A percentile compares a stretch with the other conserved stretches of the same genome.
Evolutionary conservation across 2,329 filamentous ascomycete species (phyloP).

Genomic region (Celoporthe dispersa): DNA sequence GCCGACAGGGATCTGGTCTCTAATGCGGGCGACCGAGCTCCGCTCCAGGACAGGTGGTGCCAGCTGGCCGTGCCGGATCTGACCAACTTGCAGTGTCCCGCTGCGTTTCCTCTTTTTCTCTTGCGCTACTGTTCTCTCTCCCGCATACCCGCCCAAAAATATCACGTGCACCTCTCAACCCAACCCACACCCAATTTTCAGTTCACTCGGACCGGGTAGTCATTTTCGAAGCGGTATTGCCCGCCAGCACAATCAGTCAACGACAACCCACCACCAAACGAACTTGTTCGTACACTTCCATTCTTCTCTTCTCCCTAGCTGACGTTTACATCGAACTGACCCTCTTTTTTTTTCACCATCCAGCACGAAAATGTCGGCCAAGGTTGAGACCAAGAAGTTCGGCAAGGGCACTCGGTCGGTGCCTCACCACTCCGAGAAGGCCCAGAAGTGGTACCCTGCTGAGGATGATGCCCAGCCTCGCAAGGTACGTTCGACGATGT

Average conservation of each 20-base stretch:
- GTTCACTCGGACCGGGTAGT: conserved; percentile 7
- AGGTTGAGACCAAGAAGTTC: conserved; percentile 89
- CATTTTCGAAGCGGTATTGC: conserved; percentile 23
- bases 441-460: conserved; percentile 98
- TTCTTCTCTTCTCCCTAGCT: conserved; percentile 25
- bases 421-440: conserved; percentile 86
- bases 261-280: conserved; percentile 29
- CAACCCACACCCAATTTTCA: conserved; percentile 22
- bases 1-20: conserved; percentile 17
- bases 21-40: neutral
- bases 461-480: conserved; percentile 87
- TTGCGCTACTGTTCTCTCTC: neutral
- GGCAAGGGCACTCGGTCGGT: conserved; percentile 94
- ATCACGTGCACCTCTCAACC: conserved; percentile 19
- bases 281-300: conserved; percentile 24
- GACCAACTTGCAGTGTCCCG: conserved; percentile 1
- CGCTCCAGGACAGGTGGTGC: neutral
- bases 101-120: conserved; percentile 7
- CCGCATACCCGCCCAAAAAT: neutral
- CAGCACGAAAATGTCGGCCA: conserved; percentile 69
- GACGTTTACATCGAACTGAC: conserved; percentile 13
- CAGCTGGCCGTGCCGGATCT: neutral
- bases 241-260: conserved; percentile 23
- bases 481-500: conserved; percentile 75
- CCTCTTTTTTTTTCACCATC: conserved; percentile 21